Evolutionary conservation across 805 yeast genomes (phyloP).

Genomic region (Priceomyces medius): DNA sequence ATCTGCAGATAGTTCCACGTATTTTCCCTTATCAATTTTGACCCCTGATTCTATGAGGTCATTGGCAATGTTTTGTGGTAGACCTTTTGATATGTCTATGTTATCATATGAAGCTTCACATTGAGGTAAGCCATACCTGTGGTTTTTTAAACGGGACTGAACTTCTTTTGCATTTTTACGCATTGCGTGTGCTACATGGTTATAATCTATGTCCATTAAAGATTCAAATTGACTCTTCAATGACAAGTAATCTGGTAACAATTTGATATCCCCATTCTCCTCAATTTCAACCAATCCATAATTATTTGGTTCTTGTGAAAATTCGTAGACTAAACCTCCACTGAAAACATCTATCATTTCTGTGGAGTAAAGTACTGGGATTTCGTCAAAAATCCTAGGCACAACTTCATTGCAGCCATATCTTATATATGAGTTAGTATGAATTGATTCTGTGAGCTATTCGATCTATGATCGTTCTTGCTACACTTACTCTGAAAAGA

Average conservation of each 20-base stretch:
- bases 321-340: conserved; percentile 86
- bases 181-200: conserved; percentile 18
- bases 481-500: conserved; percentile 71
- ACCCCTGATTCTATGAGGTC: conserved; percentile 52
- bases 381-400: conserved; percentile 80
- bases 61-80: conserved; percentile 46
- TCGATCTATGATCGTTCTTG: no score
- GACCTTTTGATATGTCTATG: conserved; percentile 38
- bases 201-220: conserved; percentile 26
- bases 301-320: conserved; percentile 72
- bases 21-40: conserved; percentile 46
- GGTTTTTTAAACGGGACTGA: conserved; percentile 17
- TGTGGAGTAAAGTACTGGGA: conserved; percentile 62
- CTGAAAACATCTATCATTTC: conserved; percentile 76
- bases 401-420: conserved; percentile 79
- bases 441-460: neutral
- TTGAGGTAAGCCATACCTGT: conserved; percentile 21
- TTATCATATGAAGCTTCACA: conserved; percentile 36
- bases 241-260: conserved; percentile 44
- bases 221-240: conserved; percentile 45
- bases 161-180: conserved; percentile 19
- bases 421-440: conserved; percentile 18
- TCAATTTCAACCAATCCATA: conserved; percentile 67
- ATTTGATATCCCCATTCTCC: conserved; percentile 40
- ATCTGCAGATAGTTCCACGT: conserved; percentile 40